Evolutionary conservation across 306 rosid species (phyloP), one percentile per base, ranked within the genome.

Genomic region (Quercus parvula): DNA sequence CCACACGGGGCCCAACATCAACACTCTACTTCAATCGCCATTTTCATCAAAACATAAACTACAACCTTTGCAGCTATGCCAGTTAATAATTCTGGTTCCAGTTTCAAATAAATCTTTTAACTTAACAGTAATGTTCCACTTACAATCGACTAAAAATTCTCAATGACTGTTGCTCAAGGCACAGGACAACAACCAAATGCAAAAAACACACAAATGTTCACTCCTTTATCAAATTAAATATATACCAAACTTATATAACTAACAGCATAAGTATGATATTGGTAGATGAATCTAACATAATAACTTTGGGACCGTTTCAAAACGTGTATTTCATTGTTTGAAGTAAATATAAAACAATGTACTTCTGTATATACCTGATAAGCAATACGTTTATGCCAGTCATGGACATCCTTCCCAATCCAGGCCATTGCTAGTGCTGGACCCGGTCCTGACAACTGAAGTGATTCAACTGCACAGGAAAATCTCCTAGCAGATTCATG

Each of bases 341-440:
- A 35, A 56, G 51, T 49, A 49, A 20, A 46, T 28, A 20, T 54
- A 38, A 55, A 64, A 49, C 22, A 61, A 70, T 35, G 19, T 33
- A 46, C 44, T 51, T 38, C 3, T 30, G 68, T 63, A 49, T 28
- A 35, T 76, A 88, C 94, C 91, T 75, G 84, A 78, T 92, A 90
- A 75, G 94, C 87, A 69, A 90, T 78, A 38, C 83, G 79, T 35
- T 78, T 86, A 81, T 92, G 97, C 91, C 94, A 90, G 69, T 77
- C 77, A 67, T 82, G 83, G 24, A 87, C 90, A 77, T 88, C 97
- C 84, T 88, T 90, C 76, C 97, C 97, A 61, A 81, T 77, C 97
- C 94, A 92, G 17, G 97, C 94, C 94, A 90, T 89, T 66, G 90
- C 79, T 72, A 92, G 88, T 69, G 80, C 86, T n/a, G 87, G 89